Base-by-base conservation (phyloP, 2,329 filamentous ascomycete species). In the Raffaelea ambrosiae region DNA sequence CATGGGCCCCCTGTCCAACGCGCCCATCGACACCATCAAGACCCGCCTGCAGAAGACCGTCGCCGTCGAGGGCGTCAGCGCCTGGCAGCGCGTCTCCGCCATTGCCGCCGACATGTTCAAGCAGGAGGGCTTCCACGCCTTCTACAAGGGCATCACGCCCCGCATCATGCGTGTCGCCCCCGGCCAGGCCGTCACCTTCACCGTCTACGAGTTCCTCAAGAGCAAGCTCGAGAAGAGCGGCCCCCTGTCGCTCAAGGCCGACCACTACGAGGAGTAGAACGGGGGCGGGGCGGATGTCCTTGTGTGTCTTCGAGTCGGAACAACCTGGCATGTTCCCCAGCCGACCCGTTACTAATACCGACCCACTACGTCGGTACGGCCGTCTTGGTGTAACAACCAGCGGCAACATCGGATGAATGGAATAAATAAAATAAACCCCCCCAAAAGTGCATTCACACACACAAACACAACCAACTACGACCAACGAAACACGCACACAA, bases 1-100 rank as follows among this genome's bases (percentile, higher is more conserved):
- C 52, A 94, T 98, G 79, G 93, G 93, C 1, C 93, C 93, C 5
- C 78, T 98, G 61, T 93, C 86, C 58, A 98, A 98, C 63, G 93
- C 94, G 23, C 93, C 93, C 20, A 97, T 98, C 63, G 93, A 98
- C 63, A 98, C 93, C 36, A 97, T 98, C 73, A 98, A 98, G 81
- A 98, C 93, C 39, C 76, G 93, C 44, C 70, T 98, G 64, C 93
- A 98, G 66, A 93, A 88, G 69, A 93, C 83, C 45, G 88, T 88
- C 0, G 89, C 86, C 3, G 77, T 86, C 66, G 77, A 82, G 5
- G 90, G 91, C 16, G 84, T 90, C 61, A 86, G 82, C 42, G 91
- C 93, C 13, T 66, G 94, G 57, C 77, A 79, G 50, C 76, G 93
- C 51, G 96, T 98, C 58, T 73, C 78, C 26, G 64, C 69, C 38